A percentile compares a stretch with the other conserved stretches of the same genome.
Conservation (phyloP, 768 basidiomycete species). For the Calocera cornea region DNA sequence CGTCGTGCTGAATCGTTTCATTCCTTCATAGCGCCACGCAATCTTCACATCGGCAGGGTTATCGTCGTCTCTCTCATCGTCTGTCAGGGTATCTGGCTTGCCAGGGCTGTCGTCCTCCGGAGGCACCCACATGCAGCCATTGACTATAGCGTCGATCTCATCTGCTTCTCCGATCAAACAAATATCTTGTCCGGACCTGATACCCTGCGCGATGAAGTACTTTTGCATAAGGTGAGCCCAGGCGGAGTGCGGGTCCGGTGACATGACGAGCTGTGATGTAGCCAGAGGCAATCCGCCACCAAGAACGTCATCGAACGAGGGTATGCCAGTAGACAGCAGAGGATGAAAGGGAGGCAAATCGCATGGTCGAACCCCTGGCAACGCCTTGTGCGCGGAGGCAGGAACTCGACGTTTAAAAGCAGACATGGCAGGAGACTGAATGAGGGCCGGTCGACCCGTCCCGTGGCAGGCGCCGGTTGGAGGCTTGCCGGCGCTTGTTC, state of each 20-base stretch:
- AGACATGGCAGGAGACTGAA: constrained; percentile 20
- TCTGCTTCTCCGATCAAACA: constrained; percentile 47
- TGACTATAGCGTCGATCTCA: constrained; percentile 39
- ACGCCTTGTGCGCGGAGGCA: constrained; percentile 14
- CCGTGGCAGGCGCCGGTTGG: too few species aligned
- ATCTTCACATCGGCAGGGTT: constrained; percentile 66
- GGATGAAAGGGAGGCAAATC: constrained; percentile 21
- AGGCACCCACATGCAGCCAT: constrained; percentile 72
- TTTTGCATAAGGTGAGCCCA: constrained; percentile 76
- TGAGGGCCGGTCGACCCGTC: background rate
- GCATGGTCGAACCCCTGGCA: constrained; percentile 22
- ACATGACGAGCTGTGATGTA: constrained; percentile 53
- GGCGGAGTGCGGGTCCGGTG: constrained; percentile 76
- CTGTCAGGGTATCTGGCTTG: constrained; percentile 10
- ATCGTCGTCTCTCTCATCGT: constrained; percentile 24
- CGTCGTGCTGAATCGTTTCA: constrained; percentile 86
- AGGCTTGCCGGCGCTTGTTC: background rate
- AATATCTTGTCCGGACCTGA: constrained; percentile 55
- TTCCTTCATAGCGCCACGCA: constrained; percentile 91
- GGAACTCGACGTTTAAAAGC: constrained; percentile 23
- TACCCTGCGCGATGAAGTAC: constrained; percentile 81
- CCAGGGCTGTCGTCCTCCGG: constrained; percentile 15
- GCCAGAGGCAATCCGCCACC: constrained; percentile 83
- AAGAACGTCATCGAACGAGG: constrained; percentile 88
- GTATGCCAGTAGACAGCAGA: constrained; percentile 64